phyloP scores from a whole-genome alignment of 306 rosid genomes.

The Cotoneaster glaucophyllus region DNA sequence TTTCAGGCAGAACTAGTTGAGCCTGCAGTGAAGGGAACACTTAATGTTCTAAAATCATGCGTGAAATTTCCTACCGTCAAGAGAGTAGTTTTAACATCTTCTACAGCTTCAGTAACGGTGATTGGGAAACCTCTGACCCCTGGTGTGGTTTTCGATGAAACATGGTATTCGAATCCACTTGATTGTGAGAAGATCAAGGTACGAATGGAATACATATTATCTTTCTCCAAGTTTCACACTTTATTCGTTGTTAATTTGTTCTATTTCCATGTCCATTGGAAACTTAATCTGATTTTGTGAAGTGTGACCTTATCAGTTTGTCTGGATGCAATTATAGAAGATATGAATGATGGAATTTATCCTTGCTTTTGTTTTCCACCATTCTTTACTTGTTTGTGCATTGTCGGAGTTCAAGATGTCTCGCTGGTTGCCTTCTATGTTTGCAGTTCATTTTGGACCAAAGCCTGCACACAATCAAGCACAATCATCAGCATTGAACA shows the following conservation, averaged over 20 bases:
- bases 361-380: neutral
- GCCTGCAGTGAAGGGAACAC: too few species aligned
- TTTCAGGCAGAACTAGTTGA: too few species aligned
- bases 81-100: too few species aligned
- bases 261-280: neutral
- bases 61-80: too few species aligned
- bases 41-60: too few species aligned
- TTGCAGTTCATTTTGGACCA: neutral
- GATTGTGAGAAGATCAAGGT: too few species aligned
- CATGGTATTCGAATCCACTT: too few species aligned
- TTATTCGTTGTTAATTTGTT: neutral
- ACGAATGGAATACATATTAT: neutral
- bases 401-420: neutral
- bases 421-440: neutral
- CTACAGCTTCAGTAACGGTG: too few species aligned
- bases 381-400: neutral
- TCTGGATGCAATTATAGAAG: neutral
- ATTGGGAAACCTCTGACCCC: too few species aligned
- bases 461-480: neutral
- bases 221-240: neutral
- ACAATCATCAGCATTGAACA: neutral
- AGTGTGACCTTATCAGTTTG: neutral
- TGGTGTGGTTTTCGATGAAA: too few species aligned
- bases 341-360: neutral
- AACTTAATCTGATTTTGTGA: neutral